phyloP scores from a whole-genome alignment of 75 land plant species.

The Pinus albicaulis region DNA sequence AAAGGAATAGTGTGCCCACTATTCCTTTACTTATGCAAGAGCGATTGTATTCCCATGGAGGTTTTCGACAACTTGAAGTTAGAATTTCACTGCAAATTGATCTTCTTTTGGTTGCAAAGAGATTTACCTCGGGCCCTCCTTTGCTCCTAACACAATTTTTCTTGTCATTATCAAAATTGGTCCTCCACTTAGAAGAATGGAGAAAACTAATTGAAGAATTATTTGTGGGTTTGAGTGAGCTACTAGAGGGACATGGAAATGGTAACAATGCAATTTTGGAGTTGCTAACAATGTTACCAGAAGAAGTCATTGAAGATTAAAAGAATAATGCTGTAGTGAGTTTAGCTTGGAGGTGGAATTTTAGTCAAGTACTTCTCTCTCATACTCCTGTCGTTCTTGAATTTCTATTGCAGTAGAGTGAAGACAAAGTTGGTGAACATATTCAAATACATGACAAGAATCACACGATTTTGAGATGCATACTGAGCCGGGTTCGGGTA shows the following conservation, averaged over 20 bases:
- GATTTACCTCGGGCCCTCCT: constrained; percentile 75
- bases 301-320: constrained; percentile 80
- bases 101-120: no score
- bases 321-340: constrained; percentile 34
- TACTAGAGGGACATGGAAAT: constrained; percentile 65
- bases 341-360: constrained; percentile 61
- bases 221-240: constrained; percentile 66
- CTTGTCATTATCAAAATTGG: constrained; percentile 85
- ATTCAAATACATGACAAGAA: constrained; percentile 46
- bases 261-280: constrained; percentile 84
- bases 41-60: not conserved
- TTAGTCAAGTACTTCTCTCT: constrained; percentile 80
- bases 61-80: no score
- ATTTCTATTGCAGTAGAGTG: constrained; percentile 71
- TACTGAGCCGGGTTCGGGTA: constrained; percentile 99
- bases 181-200: constrained; percentile 72
- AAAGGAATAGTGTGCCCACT: constrained; percentile 93
- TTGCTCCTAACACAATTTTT: constrained; percentile 97
- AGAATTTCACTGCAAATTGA: no score
- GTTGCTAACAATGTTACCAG: constrained; percentile 92
- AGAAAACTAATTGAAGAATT: constrained; percentile 80
- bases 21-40: constrained; percentile 78
- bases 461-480: constrained; percentile 81
- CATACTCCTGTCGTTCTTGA: constrained; percentile 82
- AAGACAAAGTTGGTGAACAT: constrained; percentile 29